These are phyloP conservation scores for Xylaria digitata DNA, from an alignment of 2,329 filamentous ascomycete species.

Conservation along the genomic window DNA sequence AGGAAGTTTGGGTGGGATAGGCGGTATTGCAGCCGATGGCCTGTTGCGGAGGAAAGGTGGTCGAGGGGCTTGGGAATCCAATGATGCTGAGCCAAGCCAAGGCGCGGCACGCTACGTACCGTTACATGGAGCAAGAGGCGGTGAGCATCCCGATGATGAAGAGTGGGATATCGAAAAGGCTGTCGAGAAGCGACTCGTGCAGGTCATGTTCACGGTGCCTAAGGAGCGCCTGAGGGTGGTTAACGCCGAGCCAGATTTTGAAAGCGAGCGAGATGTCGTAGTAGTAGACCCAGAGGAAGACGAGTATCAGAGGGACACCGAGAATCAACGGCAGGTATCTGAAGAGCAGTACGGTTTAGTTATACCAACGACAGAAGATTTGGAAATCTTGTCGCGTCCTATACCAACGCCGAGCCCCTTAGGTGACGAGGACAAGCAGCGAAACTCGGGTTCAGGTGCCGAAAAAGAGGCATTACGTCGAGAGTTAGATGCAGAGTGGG, in stretches of 20 bases:
- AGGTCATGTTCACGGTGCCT: constrained; percentile 94
- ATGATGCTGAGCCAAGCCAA: constrained; percentile 49
- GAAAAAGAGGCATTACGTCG: constrained; percentile 42
- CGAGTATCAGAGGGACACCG: background rate
- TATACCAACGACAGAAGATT: background rate
- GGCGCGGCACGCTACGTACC: constrained; percentile 47
- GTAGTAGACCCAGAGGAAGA: constrained; percentile 54
- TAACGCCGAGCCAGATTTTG: constrained; percentile 73
- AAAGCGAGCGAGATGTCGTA: constrained; percentile 56
- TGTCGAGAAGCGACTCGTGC: constrained; percentile 76
- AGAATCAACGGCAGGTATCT: background rate
- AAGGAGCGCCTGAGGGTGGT: constrained; percentile 89
- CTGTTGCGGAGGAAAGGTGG: constrained; percentile 67
- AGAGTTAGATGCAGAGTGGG: constrained; percentile 45
- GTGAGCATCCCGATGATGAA: constrained; percentile 72
- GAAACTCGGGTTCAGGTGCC: background rate
- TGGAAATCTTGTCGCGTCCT: constrained; percentile 1
- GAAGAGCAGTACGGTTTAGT: background rate
- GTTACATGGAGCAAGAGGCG: constrained; percentile 44
- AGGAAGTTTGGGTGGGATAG: constrained; percentile 52
- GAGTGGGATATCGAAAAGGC: constrained; percentile 77
- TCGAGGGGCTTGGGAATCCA: constrained; percentile 64
- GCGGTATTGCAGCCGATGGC: constrained; percentile 57
- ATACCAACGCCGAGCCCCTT: constrained; percentile 32
- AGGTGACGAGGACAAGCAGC: constrained; percentile 36